Evolutionary conservation across 2,329 filamentous ascomycete species (phyloP), one percentile per base, ranked within the genome.

Genomic region (Aspergillus flavus): DNA sequence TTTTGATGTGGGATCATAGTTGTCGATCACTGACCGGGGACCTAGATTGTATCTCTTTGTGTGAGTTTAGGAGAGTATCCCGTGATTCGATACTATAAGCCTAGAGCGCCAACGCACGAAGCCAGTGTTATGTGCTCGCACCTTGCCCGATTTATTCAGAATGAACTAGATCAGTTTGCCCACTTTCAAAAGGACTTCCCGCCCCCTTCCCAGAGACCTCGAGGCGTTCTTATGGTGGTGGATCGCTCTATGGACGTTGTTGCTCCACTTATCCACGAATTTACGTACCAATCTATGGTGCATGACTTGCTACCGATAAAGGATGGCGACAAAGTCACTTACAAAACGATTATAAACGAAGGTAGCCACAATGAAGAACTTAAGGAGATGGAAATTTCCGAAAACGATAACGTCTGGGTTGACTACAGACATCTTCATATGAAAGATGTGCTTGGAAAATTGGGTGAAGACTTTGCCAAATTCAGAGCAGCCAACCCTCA

Each of bases 251-350:
- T 99, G 91, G 95, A 99, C 76, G 79, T 97, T 4, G 88, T 91
- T 80, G 89, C 94, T 0, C 95, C 95, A 1, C 80, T 98, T 12
- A 75, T 98, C 4, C 95, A 99, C 79, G 95, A 99, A 73, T 97
- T 99, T 75, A 97, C 95, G 14, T 99, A 98, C 76, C 95, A 99
- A 78, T 93, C 95, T 57, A 98, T 99, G 94, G 94, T 93, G 4
- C 92, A 97, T 77, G 95, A 99, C 75, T 82, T 99, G 10, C 81
- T 99, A 34, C 91, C 91, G 0, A 93, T 99, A 73, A 89, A 91
- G 71, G 95, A 98, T 59, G 90, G 87, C 28, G 93, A 97, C 68
- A 97, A 95, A 76, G 86, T 96, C 11, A 93, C 90, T 0, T 99
- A 94, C 75, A 90, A 89, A 68, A 94, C 93, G 58, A 82, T 86